phyloP scores from a whole-genome alignment of 768 basidiomycete species.

The Boletus pseudopeckii region DNA sequence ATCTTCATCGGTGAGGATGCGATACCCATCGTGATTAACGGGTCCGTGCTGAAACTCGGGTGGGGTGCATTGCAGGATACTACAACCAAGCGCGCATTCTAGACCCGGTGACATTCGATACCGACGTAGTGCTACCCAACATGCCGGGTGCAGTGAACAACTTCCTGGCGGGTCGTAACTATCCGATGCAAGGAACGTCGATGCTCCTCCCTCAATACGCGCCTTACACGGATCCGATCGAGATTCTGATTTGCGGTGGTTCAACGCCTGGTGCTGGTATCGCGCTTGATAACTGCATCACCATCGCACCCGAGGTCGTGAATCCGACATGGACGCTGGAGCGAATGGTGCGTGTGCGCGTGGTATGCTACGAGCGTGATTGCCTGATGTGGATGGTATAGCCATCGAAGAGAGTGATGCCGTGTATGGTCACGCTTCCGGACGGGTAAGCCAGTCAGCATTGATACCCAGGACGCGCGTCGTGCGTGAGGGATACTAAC shows the following conservation, averaged over 20 bases:
- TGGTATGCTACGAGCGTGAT: not conserved
- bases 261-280: constrained; percentile 50
- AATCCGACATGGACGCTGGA: constrained; percentile 70
- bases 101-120: constrained; percentile 62
- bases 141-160: constrained; percentile 73
- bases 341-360: constrained; percentile 58
- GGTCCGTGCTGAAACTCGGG: not conserved
- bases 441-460: constrained; percentile 20
- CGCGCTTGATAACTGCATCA: constrained; percentile 68
- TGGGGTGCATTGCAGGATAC: constrained; percentile 45
- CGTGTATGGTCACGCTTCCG: constrained; percentile 67
- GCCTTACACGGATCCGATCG: constrained; percentile 72
- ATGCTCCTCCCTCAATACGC: constrained; percentile 66
- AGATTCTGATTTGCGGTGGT: constrained; percentile 73
- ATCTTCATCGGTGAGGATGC: constrained; percentile 63
- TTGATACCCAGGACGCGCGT: not conserved
- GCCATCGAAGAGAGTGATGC: constrained; percentile 70
- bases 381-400: constrained; percentile 22
- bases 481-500: not conserved
- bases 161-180: constrained; percentile 70
- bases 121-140: constrained; percentile 59
- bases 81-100: constrained; percentile 81
- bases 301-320: constrained; percentile 58
- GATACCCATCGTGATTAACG: not conserved
- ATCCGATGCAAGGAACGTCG: constrained; percentile 71